Base-by-base conservation (phyloP, 192 early-diverging fungal genomes). In the Coemansia sp. region DNA sequence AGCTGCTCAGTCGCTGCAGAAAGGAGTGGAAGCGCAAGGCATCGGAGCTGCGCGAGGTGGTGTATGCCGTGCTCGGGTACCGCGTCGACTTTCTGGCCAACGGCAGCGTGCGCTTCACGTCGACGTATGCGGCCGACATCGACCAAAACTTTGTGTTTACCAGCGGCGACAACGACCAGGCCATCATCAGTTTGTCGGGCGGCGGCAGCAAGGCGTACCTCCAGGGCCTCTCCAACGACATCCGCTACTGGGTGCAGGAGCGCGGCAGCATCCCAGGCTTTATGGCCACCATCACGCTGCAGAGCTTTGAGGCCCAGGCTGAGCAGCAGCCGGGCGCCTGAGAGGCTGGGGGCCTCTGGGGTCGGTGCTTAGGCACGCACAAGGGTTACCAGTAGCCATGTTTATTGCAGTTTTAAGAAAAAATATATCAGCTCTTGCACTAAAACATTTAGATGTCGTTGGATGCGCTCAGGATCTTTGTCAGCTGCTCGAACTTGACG, bases 211-310 rank as follows among this genome's bases (percentile, higher is more conserved):
- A 83, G 42, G 57, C 78, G 19, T 81, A 79, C 41, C 68, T 85
- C 55, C 57, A 79, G n/a, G 72, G 81, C 14, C 60, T 85, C 29
- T 46, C 64, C 29, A 78, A 73, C 45, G 60, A 81, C 46, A 81
- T 83, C 23, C 54, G 82, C 25, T 82, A 77, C 55, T 91, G 85
- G 72, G 70, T 95, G 7, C 72, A 79, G 24, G 78, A 89, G 54
- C 59, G 78, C 9, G 81, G 83, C 22, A 84, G 83, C 42, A 89
- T 92, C 46, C 92, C 92, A 11, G 88, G 83, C 9, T 91, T 92
- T 67, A 55, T 95, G 64, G 89, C 89, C 22, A 72, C 77, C 17
- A 77, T 87, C 3, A 90, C 89, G 2, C 50, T 91, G 50, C 73
- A 83, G 46, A 64, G 86, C 41, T 82, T 85, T 53, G 85, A 83